Evolutionary conservation across 2,329 filamentous ascomycete genomes (phyloP).

Genomic region (Sclerotinia minor): DNA sequence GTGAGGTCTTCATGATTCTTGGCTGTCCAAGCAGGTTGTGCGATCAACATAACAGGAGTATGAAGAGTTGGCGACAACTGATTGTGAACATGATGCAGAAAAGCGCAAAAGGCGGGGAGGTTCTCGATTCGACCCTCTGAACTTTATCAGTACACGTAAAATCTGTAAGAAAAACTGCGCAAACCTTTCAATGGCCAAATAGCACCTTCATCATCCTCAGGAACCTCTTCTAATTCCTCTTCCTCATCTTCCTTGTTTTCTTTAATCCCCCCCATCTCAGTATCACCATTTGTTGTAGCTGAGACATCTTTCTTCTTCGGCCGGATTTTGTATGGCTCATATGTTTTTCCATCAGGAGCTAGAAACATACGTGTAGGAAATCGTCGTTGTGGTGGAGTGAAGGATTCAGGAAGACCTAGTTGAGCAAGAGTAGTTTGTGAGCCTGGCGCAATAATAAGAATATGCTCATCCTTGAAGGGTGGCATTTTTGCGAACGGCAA

Average conservation of each 20-base stretch:
- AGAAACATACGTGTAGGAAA: conserved; percentile 93
- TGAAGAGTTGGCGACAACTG: conserved; percentile 88
- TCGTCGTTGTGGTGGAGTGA: conserved; percentile 84
- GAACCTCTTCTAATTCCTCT: conserved; percentile 54
- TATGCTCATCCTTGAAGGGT: conserved; percentile 40
- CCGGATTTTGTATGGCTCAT: conserved; percentile 78
- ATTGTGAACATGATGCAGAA: conserved; percentile 89
- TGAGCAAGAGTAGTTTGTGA: conserved; percentile 42
- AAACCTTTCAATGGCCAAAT: conserved; percentile 76
- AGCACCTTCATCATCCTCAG: conserved; percentile 82
- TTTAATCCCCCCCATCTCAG: conserved; percentile 39
- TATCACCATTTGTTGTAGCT: conserved; percentile 40
- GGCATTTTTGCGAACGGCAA: conserved; percentile 33
- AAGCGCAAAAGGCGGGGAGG: conserved; percentile 90
- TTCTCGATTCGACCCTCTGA: conserved; percentile 78
- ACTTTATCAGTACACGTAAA: conserved; percentile 23
- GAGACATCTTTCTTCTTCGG: conserved; percentile 54
- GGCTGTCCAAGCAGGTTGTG: conserved; percentile 86
- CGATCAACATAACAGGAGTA: conserved; percentile 87
- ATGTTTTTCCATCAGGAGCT: conserved; percentile 72
- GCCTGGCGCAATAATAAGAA: conserved; percentile 49
- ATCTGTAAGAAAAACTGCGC: conserved; percentile 24
- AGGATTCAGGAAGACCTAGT: conserved; percentile 42
- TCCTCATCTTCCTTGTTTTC: conserved; percentile 48
- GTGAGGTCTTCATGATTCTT: conserved; percentile 85